Evolutionary conservation across 805 yeast genomes (phyloP), one percentile per base, ranked within the genome.

Genomic region (Wickerhamiella alocasiicola): DNA sequence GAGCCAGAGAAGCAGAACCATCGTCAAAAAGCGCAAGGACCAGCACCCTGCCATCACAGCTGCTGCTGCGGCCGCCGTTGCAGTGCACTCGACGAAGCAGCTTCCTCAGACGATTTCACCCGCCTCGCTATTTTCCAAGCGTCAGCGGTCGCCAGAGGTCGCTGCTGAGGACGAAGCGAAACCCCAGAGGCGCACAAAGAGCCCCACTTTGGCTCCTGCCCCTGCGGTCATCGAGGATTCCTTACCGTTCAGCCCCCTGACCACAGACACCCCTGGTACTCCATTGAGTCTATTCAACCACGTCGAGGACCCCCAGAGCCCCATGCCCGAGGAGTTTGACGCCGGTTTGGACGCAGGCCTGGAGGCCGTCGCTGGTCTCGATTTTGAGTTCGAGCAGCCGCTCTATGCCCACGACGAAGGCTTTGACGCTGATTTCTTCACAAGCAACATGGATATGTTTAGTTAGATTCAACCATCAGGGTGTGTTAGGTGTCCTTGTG

Each of bases 391-490:
- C n/a, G 42, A 23, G 7, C 53, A 54, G 12, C 55, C 47, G 28
- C 45, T 48, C 25, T 50, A 48, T 15, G 46, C 46, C 11, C 41
- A 35, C 24, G 15, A 44, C 13, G 39, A 41, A 16, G 35, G 41
- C 15, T 43, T 46, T 33, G 50, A 46, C 16, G 40, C 46, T 39
- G 53, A 48, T 31, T 45, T 51, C 28, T 44, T 51, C 18, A 51
- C 49, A 3, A 44, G 52, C 9, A 24, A 33, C 25, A 41, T 48
- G 33, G 48, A 46, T 25, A 46, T 48, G 28, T 48, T 44, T 24
- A n/a, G n/a, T n/a, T n/a, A n/a, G n/a, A n/a, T n/a, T n/a, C n/a
- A n/a, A n/a, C n/a, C n/a, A n/a, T n/a, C n/a, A n/a, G n/a, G n/a
- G n/a, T 41, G n/a, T n/a, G n/a, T n/a, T n/a, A n/a, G n/a, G n/a